Conservation (phyloP, 169 alveolate genomes). For the Amoebophrya sp. region DNA sequence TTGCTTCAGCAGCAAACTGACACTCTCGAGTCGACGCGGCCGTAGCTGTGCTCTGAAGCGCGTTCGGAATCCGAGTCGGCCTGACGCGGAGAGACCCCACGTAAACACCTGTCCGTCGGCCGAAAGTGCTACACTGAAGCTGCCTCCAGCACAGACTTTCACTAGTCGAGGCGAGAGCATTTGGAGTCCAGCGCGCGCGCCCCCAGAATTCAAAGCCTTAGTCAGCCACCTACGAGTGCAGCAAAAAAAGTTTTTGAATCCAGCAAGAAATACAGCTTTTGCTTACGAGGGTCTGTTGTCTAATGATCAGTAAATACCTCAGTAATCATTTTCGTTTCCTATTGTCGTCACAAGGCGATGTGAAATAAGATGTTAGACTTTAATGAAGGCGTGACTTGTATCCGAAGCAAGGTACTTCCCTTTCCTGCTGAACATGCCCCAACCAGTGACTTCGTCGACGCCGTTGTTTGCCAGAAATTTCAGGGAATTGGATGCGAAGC, state of each 20-base stretch:
- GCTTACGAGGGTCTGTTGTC: too few relatives aligned
- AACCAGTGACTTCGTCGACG: not conserved
- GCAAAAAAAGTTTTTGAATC: too few relatives aligned
- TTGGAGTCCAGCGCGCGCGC: constrained; percentile 9
- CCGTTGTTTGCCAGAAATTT: not conserved
- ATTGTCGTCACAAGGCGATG: too few relatives aligned
- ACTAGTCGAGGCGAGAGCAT: not conserved
- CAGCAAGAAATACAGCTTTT: too few relatives aligned
- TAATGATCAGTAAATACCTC: too few relatives aligned
- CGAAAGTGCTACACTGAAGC: not conserved
- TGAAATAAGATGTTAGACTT: too few relatives aligned
- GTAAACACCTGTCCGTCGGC: constrained; percentile 19
- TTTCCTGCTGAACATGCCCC: not conserved
- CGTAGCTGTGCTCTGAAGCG: not conserved
- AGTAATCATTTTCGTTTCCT: too few relatives aligned
- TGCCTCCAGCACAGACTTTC: not conserved
- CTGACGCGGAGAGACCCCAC: not conserved
- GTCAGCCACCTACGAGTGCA: too few relatives aligned
- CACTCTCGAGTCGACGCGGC: not conserved
- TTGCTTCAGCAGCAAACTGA: not conserved
- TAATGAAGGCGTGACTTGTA: too few relatives aligned
- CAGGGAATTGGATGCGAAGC: not conserved
- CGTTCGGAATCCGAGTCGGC: not conserved
- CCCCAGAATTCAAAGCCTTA: not conserved
- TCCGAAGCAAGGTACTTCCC: too few relatives aligned